Conservation (phyloP, 441 rosid species). For the Pelargonium fulgidum region DNA sequence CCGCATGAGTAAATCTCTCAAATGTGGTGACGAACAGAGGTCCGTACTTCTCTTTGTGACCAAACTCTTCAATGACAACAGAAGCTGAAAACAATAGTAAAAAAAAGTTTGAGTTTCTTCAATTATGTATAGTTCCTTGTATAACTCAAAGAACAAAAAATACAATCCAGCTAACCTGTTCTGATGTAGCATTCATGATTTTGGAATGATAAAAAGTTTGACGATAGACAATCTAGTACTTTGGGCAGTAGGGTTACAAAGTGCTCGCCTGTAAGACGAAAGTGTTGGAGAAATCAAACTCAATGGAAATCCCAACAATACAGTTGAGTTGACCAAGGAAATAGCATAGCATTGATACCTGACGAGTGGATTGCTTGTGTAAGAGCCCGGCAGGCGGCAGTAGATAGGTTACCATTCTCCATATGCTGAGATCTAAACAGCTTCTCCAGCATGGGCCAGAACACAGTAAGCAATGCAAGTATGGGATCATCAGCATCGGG, state of each 20-base stretch:
- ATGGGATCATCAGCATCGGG: slow-evolving; percentile 61
- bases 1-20: slow-evolving; percentile 77
- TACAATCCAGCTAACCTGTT: slow-evolving; percentile 49
- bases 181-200: slow-evolving; percentile 85
- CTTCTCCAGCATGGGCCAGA: slow-evolving; percentile 93
- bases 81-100: slow-evolving; percentile 45
- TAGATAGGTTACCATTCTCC: slow-evolving; percentile 74
- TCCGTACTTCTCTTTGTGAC: slow-evolving; percentile 76
- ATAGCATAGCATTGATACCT: slow-evolving; percentile 36
- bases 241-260: slow-evolving; percentile 66
- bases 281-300: neutral
- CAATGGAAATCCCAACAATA: neutral
- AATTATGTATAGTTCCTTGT: neutral
- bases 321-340: slow-evolving; percentile 2
- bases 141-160: neutral
- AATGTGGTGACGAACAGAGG: slow-evolving; percentile 69
- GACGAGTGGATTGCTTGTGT: slow-evolving; percentile 83
- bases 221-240: slow-evolving; percentile 79
- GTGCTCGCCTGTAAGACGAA: slow-evolving; percentile 64
- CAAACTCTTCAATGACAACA: slow-evolving; percentile 85
- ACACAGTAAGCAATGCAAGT: slow-evolving; percentile 52
- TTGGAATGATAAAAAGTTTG: slow-evolving; percentile 75
- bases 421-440: slow-evolving; percentile 73
- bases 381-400: slow-evolving; percentile 91
- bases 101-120: neutral